Evolutionary conservation across 2,329 filamentous ascomycete species (phyloP).

Genomic region (Fusarium hainanense): DNA sequence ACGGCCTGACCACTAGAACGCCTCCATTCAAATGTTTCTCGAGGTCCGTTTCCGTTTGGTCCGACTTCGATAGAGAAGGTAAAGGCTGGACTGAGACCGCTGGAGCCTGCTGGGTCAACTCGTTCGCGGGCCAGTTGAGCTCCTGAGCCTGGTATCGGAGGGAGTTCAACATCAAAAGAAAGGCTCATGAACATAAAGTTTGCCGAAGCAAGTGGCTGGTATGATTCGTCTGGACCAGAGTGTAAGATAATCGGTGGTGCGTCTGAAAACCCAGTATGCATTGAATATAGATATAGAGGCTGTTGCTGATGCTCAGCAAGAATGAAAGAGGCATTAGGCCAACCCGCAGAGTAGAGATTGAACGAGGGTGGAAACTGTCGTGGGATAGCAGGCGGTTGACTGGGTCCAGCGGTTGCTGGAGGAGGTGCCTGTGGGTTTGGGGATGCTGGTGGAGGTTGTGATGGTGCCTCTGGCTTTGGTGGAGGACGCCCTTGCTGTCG

Average conservation of each 20-base stretch:
- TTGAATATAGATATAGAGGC: conserved; percentile 37
- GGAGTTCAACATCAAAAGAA: conserved; percentile 37
- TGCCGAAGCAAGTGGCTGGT: conserved; percentile 36
- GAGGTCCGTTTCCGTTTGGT: conserved; percentile 17
- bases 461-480: background rate
- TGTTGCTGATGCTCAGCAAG: conserved; percentile 37
- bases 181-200: conserved; percentile 24
- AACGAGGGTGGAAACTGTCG: conserved; percentile 39
- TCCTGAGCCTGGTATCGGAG: conserved; percentile 30
- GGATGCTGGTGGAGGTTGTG: conserved; percentile 1
- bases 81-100: conserved; percentile 21
- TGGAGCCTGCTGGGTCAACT: conserved; percentile 10
- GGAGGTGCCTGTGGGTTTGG: background rate
- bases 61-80: conserved; percentile 38
- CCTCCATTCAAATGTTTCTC: conserved; percentile 43
- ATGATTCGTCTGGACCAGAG: conserved; percentile 33
- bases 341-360: conserved; percentile 34
- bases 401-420: background rate
- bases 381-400: conserved; percentile 6
- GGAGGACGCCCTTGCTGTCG: background rate
- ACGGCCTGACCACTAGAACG: conserved; percentile 33
- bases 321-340: conserved; percentile 6
- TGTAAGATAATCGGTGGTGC: conserved; percentile 37
- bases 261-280: conserved; percentile 22
- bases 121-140: conserved; percentile 21